Conservation (phyloP, 116 monocot genomes). For the Papilionanthe hybrid region DNA sequence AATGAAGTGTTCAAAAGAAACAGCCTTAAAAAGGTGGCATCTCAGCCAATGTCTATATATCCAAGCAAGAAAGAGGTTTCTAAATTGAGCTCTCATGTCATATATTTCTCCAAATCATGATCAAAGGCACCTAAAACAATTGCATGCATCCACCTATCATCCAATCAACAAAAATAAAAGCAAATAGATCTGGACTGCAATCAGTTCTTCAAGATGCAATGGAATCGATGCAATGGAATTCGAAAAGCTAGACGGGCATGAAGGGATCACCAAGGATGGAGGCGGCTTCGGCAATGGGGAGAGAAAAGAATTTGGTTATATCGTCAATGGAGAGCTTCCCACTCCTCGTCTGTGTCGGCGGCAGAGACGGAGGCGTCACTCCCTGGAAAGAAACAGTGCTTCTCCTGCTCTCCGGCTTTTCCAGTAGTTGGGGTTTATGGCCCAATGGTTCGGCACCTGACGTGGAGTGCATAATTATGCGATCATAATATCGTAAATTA, state of each 20-base stretch:
- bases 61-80: too few relatives aligned
- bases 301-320: constrained; percentile 13
- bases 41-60: too few relatives aligned
- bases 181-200: background rate
- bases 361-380: too few relatives aligned
- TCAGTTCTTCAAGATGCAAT: background rate
- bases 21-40: too few relatives aligned
- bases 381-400: background rate
- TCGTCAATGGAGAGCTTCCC: constrained; percentile 14
- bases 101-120: too few relatives aligned
- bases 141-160: too few relatives aligned
- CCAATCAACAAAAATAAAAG: background rate
- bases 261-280: constrained; percentile 13
- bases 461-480: constrained; percentile 12
- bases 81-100: too few relatives aligned
- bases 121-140: too few relatives aligned
- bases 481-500: background rate
- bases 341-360: background rate
- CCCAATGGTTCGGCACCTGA: constrained; percentile 6
- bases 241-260: background rate
- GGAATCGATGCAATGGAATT: too few relatives aligned
- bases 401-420: constrained; percentile 3
- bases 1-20: too few relatives aligned
- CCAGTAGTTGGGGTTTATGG: background rate
- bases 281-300: constrained; percentile 26